Evolutionary conservation across 371 early-diverging fungal genomes (phyloP), one percentile per base, ranked within the genome.

Genomic region (Capillidium rhysosporum): DNA sequence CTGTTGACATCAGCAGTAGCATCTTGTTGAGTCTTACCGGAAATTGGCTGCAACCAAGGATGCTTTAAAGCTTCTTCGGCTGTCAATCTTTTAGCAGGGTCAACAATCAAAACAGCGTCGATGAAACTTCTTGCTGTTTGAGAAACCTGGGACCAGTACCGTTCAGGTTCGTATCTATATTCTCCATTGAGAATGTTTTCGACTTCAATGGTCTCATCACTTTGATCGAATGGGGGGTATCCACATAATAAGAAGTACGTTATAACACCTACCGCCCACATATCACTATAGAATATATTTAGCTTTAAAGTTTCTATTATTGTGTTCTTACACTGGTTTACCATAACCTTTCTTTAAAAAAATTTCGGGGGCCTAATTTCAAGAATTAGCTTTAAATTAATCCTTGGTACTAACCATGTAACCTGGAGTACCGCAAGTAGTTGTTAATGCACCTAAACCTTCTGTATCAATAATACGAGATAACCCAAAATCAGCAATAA

Each of bases 251-350:
- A 69, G 39, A 87, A 89, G 64, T 81, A 92, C 1, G 90, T 73
- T 51, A 95, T 83, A 14, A 95, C 89, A 16, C 96, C 96, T 59
- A 92, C 67, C 10, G 86, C 82, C 93, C 93, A 96, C 63, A 92
- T 69, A 59, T 96, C 96, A 23, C 58, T 41, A 73, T 55, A 54
- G 71, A 54, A 63, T 48, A 48, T 12, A 48, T 9, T 31, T 31
- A 8, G 18, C 23, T 4, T 29, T 29, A 7, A 3, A 23, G n/a
- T 26, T 23, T 4, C n/a, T n/a, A n/a, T n/a, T 16, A 51, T 31
- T 7, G 65, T n/a, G 9, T 51, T 48, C 24, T 61, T 64, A 46
- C 61, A 79, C 79, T 56, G 75, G 77, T 56, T 74, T 75, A 38
- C 79, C 76, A 55, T 79, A 75, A 14, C 79, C 79, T 0, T 67